Base-by-base conservation (phyloP, 2,329 filamentous ascomycete species). In the Nemania sp. region DNA sequence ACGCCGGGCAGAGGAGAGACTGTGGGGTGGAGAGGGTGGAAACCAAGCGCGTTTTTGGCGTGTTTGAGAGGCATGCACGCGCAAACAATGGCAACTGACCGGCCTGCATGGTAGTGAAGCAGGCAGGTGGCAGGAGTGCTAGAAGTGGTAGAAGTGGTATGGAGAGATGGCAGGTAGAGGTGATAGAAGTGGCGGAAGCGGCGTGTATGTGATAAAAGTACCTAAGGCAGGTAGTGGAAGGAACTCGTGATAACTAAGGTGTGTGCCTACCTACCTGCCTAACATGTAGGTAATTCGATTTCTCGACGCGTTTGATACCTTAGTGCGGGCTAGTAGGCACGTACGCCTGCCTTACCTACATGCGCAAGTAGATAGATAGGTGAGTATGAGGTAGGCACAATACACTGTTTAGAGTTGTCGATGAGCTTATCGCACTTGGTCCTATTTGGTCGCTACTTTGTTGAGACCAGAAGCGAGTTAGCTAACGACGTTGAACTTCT, bases 31-130 rank as follows among this genome's bases (percentile, higher is more conserved):
- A 20, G 32, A 57, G 34, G 4, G 25, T 7, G 25, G 25, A 39
- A n/a, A n/a, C n/a, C n/a, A n/a, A n/a, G 15, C 2, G 52, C 55
- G 63, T 59, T 60, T 59, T 47, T 49, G 18, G 46, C 34, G 51
- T 57, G 62, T 60, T 63, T 63, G 54, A 59, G 21, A 42, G 15
- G n/a, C 18, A 21, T 25, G 34, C 45, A 21, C 35, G 34, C 45
- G 25, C 50, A 55, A 51, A 55, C 45, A 46, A 37, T 40, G 50
- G 52, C 25, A 45, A 29, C 35, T 20, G 15, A n/a, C n/a, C n/a
- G 29, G 7, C 7, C 32, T 53, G 17, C 29, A 34, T 13, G 21
- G 25, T 53, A 52, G 32, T 17, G 48, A 48, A 17, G 52, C 37
- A 18, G 21, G 29, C 51, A 35, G 29, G 2, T 10, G 10, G 18